Evolutionary conservation across 345 rosid species (phyloP).

Genomic region (Lepidium africanum): DNA sequence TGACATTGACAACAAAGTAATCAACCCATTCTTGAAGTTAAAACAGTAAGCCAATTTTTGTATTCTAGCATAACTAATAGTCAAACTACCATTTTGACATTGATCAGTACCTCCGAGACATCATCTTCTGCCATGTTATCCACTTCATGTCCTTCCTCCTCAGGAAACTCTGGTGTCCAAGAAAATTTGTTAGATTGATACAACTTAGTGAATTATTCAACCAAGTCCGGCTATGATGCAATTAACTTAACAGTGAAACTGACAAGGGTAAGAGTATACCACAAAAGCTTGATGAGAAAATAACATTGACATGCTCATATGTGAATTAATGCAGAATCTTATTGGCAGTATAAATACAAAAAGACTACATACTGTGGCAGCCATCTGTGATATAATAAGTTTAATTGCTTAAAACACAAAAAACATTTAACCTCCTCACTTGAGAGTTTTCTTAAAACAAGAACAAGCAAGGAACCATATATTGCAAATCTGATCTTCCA

Average conservation of each 20-base stretch:
- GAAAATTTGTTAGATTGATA: conserved; percentile 8
- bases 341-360: neutral
- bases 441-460: neutral
- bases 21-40: neutral
- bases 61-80: neutral
- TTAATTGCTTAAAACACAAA: neutral
- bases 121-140: conserved; percentile 80
- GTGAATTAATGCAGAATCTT: neutral
- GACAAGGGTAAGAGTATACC: neutral
- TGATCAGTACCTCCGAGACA: conserved; percentile 55
- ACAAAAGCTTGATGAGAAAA: neutral
- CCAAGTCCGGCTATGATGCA: neutral
- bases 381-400: neutral
- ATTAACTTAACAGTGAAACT: neutral
- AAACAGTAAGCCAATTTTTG: neutral
- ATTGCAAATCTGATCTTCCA: neutral
- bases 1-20: conserved; percentile 3
- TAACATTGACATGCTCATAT: neutral
- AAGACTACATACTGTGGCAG: neutral
- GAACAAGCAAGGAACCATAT: neutral
- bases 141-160: conserved; percentile 46
- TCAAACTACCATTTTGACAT: neutral
- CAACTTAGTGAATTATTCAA: too few species aligned
- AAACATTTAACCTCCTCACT: neutral
- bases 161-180: conserved; percentile 43